phyloP scores from a whole-genome alignment of 176 grass and related monocot species.

The Avena insularis region DNA sequence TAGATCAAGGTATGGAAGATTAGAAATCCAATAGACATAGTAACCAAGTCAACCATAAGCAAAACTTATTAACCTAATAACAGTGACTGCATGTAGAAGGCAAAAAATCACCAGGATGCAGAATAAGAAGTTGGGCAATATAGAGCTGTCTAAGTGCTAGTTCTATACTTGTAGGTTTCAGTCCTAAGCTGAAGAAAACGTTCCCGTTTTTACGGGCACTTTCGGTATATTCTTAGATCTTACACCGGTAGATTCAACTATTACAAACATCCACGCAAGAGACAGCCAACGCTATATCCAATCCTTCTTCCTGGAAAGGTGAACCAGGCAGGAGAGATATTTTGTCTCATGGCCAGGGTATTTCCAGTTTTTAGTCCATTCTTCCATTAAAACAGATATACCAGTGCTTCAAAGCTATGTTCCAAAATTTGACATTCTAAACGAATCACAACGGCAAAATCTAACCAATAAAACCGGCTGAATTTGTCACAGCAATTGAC shows the following conservation, averaged over 20 bases:
- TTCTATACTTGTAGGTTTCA: conserved; percentile 3
- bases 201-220: not conserved
- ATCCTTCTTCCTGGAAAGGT: not conserved
- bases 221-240: conserved; percentile 7
- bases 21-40: not conserved
- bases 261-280: not conserved
- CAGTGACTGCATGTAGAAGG: not conserved
- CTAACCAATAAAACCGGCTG: not conserved
- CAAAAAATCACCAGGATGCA: conserved; percentile 10
- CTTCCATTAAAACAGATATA: not conserved
- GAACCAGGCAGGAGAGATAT: not conserved
- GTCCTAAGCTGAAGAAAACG: not conserved
- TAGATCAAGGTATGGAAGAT: conserved; percentile 46
- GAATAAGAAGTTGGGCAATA: not conserved
- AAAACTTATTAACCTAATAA: not conserved
- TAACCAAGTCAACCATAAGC: conserved; percentile 9
- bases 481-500: not conserved
- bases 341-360: not conserved
- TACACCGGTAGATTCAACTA: conserved; percentile 4
- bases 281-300: not conserved
- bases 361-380: not conserved
- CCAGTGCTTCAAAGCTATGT: not conserved
- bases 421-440: not conserved
- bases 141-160: not conserved
- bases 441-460: not conserved